Percentiles rank a stretch among this genome's conserved stretches.
Evolutionary conservation across 345 rosid species (phyloP).

Genomic region (Adansonia digitata): DNA sequence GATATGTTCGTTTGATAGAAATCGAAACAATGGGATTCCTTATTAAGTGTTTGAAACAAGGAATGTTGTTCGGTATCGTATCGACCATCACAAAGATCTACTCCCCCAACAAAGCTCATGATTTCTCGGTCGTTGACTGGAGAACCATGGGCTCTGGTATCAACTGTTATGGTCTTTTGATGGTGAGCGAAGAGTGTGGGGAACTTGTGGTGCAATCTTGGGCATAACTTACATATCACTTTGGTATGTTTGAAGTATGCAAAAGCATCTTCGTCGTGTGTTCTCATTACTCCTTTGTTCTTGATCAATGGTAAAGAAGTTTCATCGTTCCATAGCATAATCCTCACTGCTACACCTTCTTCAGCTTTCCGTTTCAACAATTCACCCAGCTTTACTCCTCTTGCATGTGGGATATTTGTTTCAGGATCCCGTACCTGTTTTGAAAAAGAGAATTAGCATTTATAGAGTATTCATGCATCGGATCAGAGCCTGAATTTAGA

Average conservation of each 20-base stretch:
- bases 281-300: conserved; percentile 77
- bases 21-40: conserved; percentile 36
- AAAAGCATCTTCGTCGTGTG: conserved; percentile 60
- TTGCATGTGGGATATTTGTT: conserved; percentile 55
- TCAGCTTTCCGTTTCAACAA: conserved; percentile 62
- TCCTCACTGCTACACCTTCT: conserved; percentile 85
- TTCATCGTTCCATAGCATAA: conserved; percentile 87
- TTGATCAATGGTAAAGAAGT: conserved; percentile 69
- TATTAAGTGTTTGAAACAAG: conserved; percentile 55
- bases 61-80: conserved; percentile 85
- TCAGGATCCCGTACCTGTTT: conserved; percentile 57
- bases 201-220: conserved; percentile 61
- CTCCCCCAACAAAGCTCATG: conserved; percentile 76
- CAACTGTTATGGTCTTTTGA: conserved; percentile 74
- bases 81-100: conserved; percentile 79
- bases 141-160: conserved; percentile 23
- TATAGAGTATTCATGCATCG: no score
- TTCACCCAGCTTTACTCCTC: conserved; percentile 69
- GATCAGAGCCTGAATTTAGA: no score
- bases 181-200: conserved; percentile 85
- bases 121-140: conserved; percentile 45
- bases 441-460: not conserved
- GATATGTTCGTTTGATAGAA: conserved; percentile 69
- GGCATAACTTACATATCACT: conserved; percentile 63
- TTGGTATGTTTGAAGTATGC: conserved; percentile 61